Base-by-base conservation (phyloP, 192 early-diverging fungal genomes). In the Linnemannia exigua region DNA sequence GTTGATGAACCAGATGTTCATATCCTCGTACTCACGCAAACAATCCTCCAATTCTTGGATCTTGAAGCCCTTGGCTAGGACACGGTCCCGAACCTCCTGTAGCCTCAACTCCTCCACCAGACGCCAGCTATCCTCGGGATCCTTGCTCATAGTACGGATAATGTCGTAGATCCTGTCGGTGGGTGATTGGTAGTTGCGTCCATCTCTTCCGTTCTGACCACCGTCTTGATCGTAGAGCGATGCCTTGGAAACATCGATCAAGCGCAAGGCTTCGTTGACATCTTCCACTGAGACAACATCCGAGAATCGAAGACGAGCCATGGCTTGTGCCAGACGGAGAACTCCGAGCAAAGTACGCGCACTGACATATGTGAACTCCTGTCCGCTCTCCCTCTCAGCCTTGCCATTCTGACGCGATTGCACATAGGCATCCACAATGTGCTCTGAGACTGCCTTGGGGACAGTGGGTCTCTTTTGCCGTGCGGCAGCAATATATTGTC, bases 241-340 rank as follows among this genome's bases (percentile, higher is more conserved):
- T 37, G 95, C 91, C 86, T 99, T 98, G 69, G 95, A 96, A 9
- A 99, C 96, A 73, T 98, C 95, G 89, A 97, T 93, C 75, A 98
- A 87, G 14, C 97, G 92, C 88, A 98, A 87, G 9, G 96, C 95
- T 84, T 98, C 97, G 63, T 96, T 95, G 33, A 98, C 96, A 88
- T 98, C 96, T 41, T 89, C 91, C 63, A 91, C 83, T 16, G 88
- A 85, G 16, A 97, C 96, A 35, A 87, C 88, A 28, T 93, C 92
- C 28, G 92, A 89, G 68, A 93, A 93, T 19, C 96, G 92, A 38
- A 98, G 80, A 70, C 97, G 94, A 0, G 97, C 96, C 87, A 94
- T 89, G 33, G 96, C 96, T 81, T 94, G 94, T 28, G 96, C 89
- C 79, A 98, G 87, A 44, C 97, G 95, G 77, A 98, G 90, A 28